phyloP scores from a whole-genome alignment of 768 basidiomycete species.

The Lentinula lateritia region DNA sequence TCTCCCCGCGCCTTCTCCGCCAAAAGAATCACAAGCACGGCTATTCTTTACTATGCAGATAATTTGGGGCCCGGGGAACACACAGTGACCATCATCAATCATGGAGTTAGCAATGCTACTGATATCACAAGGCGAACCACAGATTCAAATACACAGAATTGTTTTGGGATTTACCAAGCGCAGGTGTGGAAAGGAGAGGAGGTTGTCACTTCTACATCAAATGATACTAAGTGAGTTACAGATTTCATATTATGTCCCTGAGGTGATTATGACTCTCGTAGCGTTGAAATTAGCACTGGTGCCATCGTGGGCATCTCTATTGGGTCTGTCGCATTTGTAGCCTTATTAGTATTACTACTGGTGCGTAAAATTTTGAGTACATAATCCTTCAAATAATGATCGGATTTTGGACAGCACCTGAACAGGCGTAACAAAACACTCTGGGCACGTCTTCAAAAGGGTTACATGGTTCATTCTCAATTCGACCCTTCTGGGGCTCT shows the following conservation, averaged over 20 bases:
- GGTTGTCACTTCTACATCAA: neutral
- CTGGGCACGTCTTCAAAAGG: slow-evolving; percentile 18
- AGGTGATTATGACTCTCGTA: no score
- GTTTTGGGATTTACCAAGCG: slow-evolving; percentile 29
- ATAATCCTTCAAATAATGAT: neutral
- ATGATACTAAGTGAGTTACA: neutral
- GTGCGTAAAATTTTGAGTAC: slow-evolving; percentile 8
- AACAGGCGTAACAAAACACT: slow-evolving; percentile 19
- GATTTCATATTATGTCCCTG: no score
- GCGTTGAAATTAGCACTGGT: slow-evolving; percentile 2
- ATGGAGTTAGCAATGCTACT: slow-evolving; percentile 8
- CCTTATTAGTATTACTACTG: slow-evolving; percentile 12
- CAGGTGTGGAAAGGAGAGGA: slow-evolving; percentile 7
- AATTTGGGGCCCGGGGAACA: slow-evolving; percentile 21
- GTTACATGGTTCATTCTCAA: slow-evolving; percentile 24
- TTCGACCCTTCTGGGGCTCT: slow-evolving; percentile 12
- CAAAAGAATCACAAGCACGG: slow-evolving; percentile 6
- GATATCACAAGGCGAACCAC: neutral
- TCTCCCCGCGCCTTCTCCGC: slow-evolving; percentile 14
- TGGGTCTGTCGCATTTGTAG: slow-evolving; percentile 10
- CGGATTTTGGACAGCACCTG: slow-evolving; percentile 12
- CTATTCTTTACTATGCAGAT: slow-evolving; percentile 17
- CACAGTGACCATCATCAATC: slow-evolving; percentile 26
- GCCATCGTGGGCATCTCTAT: slow-evolving; percentile 12
- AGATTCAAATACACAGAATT: neutral